These are phyloP conservation scores for Backusella liffmaniae DNA, from an alignment of 192 early-diverging fungal genomes.

Conservation along the genomic window DNA sequence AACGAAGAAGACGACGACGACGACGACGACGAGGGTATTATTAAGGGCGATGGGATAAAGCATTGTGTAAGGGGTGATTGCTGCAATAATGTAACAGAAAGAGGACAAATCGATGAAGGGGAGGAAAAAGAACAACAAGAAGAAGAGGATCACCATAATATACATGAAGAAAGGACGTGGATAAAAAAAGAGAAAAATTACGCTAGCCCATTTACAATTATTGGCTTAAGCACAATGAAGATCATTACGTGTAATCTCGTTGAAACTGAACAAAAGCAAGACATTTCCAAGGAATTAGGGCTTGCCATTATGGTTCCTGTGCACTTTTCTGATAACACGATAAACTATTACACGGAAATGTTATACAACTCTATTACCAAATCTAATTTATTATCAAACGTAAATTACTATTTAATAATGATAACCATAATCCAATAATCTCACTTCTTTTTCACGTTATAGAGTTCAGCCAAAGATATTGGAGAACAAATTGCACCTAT, in stretches of 20 bases:
- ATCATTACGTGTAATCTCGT: not conserved
- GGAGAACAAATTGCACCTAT: not conserved
- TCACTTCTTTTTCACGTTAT: not conserved
- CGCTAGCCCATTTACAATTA: not conserved
- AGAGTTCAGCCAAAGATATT: not conserved
- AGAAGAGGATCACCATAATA: not conserved
- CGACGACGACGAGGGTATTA: not conserved
- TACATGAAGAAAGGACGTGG: not conserved
- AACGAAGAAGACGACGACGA: not conserved
- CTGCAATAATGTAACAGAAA: not conserved
- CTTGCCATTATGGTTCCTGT: not conserved
- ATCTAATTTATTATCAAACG: not conserved
- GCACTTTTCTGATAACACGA: not conserved
- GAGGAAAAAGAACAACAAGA: not conserved
- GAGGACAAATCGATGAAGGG: not conserved
- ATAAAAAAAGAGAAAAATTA: not conserved
- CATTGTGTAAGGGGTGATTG: not conserved
- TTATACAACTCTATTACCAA: not conserved
- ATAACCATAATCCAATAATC: not conserved
- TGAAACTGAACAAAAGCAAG: not conserved
- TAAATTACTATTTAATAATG: not conserved
- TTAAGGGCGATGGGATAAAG: not conserved
- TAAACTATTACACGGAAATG: not conserved
- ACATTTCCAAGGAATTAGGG: slow-evolving; percentile 4
- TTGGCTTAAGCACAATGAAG: slow-evolving; percentile 10